A percentile compares a stretch with the other conserved stretches of the same genome.
These are phyloP conservation scores for Ceratocystis harringtonii DNA, from an alignment of 2,329 filamentous ascomycete genomes.

Conservation along the genomic window DNA sequence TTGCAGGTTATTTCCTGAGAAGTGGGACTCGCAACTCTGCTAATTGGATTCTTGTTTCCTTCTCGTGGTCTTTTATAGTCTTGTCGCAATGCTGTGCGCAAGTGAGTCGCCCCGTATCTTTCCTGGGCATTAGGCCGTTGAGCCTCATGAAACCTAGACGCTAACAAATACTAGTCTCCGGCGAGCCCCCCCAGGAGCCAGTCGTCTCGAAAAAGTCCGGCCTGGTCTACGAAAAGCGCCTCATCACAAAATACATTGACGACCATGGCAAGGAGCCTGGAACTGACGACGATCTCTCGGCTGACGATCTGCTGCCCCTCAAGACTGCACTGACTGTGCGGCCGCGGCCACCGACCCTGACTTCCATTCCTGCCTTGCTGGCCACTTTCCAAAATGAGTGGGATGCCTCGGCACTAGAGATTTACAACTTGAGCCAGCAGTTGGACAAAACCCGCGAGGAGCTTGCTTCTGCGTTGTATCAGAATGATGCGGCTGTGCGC, in stretches of 20 bases:
- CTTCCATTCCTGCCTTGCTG: conserved; percentile 87
- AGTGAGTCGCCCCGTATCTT: conserved; percentile 25
- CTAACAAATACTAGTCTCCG: conserved; percentile 52
- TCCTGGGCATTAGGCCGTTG: no score
- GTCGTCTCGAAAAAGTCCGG: conserved; percentile 92
- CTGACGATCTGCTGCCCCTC: conserved; percentile 76
- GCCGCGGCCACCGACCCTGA: conserved; percentile 81
- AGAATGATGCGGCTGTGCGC: conserved; percentile 90
- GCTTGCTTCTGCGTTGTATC: conserved; percentile 83
- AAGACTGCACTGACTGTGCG: conserved; percentile 71
- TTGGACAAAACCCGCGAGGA: conserved; percentile 83
- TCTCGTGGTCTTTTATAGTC: neutral
- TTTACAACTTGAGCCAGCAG: conserved; percentile 80
- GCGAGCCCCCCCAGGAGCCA: conserved; percentile 86
- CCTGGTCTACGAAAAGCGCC: conserved; percentile 81
- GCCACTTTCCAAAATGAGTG: conserved; percentile 96
- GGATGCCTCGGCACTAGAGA: conserved; percentile 85
- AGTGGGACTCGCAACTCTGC: neutral
- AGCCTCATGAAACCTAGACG: neutral
- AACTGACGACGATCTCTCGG: conserved; percentile 67
- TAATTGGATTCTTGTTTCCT: neutral
- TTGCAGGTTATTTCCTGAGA: neutral
- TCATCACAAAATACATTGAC: conserved; percentile 88
- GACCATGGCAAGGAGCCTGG: conserved; percentile 88
- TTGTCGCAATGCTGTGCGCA: conserved; percentile 34